Evolutionary conservation across 495 filamentous ascomycete genomes (phyloP), one percentile per base, ranked within the genome.

Genomic region (Trichocladium uniseriatum): DNA sequence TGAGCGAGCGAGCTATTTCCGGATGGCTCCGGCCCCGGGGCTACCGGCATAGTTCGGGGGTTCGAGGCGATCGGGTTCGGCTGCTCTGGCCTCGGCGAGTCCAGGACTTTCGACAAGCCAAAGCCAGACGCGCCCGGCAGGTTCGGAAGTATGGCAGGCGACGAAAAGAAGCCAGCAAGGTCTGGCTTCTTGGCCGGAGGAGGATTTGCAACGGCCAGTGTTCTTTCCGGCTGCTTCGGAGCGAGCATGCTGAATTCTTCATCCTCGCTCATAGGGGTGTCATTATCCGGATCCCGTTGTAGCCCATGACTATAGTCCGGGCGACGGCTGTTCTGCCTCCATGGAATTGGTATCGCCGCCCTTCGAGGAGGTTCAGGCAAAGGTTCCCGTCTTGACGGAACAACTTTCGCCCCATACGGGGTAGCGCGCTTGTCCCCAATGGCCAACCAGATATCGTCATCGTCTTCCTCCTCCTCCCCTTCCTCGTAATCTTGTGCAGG

Each of bases 371-470:
- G 37, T 14, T 53, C 48, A 6, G 48, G 43, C 6, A 49, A 42
- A 6, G 58, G 40, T 48, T 57, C 53, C 5, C 36, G 39, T 19
- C 29, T 37, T 22, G 55, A 52, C 16, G 47, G 35, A 13, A 49
- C 43, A 19, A 28, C 22, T 60, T 61, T 52, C 49, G 54, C 28
- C 38, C 57, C 22, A 6, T 43, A 56, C 6, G 71, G 66, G 1
- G 65, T 64, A 20, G 58, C 54, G 9, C 71, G 65, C 43, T 63
- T 60, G 36, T 69, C 72, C 43, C 73, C 71, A 35, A 73, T 40
- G n/a, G 65, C 67, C 64, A n/a, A n/a, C n/a, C 67, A 76, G 3
- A 73, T 54, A 55, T 77, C 74, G 7, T 64, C 60, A 14, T 72
- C 66, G 2, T 69, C 65, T 2, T 63, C 67, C 5, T 69, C 63